Conservation (phyloP, 768 basidiomycete genomes). For the Russula brevipes region DNA sequence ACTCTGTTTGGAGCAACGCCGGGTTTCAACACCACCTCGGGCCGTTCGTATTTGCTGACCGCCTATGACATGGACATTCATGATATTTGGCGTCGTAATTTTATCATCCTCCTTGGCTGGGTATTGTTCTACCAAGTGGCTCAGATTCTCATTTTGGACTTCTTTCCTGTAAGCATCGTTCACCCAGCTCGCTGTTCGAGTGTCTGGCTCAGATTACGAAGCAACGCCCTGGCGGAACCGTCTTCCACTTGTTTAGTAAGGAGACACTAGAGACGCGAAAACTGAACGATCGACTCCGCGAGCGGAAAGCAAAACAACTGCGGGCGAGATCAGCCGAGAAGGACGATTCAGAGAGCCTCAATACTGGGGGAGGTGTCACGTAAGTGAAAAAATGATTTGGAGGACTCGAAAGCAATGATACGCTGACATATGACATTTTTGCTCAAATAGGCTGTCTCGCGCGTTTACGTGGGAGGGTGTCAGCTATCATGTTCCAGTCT, state of each 20-base stretch:
- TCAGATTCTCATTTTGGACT: constrained; percentile 64
- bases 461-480: constrained; percentile 79
- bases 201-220: background rate
- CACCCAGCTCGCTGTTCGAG: background rate
- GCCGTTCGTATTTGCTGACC: constrained; percentile 55
- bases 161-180: constrained; percentile 46
- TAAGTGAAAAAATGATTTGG: background rate
- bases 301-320: constrained; percentile 43
- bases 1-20: constrained; percentile 61
- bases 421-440: background rate
- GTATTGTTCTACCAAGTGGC: constrained; percentile 64
- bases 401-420: background rate
- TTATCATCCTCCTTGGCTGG: constrained; percentile 68
- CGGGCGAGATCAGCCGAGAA: constrained; percentile 22
- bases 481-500: constrained; percentile 71
- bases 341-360: background rate
- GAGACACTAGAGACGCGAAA: constrained; percentile 50
- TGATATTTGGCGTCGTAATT: constrained; percentile 63
- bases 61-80: constrained; percentile 45
- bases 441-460: constrained; percentile 29
- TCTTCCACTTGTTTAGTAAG: constrained; percentile 51
- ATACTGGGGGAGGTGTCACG: background rate
- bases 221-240: constrained; percentile 21
- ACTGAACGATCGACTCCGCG: constrained; percentile 48
- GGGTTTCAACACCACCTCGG: constrained; percentile 53